Conservation (phyloP, 2,329 filamentous ascomycete genomes). For the Diaporthe helianthi region DNA sequence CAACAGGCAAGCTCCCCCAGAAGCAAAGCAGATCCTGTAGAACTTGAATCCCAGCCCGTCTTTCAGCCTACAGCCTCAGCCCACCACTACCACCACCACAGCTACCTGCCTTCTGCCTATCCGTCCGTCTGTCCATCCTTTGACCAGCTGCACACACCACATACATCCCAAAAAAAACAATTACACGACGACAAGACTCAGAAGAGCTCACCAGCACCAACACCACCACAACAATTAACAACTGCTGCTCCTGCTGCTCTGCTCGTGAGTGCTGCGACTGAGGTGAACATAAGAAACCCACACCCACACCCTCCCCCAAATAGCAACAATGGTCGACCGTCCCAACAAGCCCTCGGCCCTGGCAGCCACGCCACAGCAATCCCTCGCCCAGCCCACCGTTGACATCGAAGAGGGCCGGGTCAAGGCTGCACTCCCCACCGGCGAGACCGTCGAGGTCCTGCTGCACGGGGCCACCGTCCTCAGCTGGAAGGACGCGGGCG, state of each 20-base stretch:
- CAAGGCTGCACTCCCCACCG: slow-evolving; percentile 80
- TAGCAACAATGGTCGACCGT: slow-evolving; percentile 74
- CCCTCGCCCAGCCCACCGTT: slow-evolving; percentile 75
- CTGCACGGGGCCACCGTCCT: slow-evolving; percentile 93
- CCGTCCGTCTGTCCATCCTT: background rate
- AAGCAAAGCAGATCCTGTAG: slow-evolving; percentile 4
- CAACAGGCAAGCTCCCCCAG: slow-evolving; percentile 27
- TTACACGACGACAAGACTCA: background rate
- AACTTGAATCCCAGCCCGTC: background rate
- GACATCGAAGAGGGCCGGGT: slow-evolving; percentile 76
- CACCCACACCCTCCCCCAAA: background rate
- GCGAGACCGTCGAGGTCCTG: slow-evolving; percentile 84
- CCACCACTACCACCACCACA: slow-evolving; percentile 6
- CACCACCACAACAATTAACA: background rate
- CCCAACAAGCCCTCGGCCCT: slow-evolving; percentile 83
- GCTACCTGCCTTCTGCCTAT: too few relatives aligned
- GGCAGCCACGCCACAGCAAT: slow-evolving; percentile 74
- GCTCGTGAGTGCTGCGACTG: too few relatives aligned
- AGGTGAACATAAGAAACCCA: slow-evolving; percentile 9
- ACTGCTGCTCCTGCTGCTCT: background rate
- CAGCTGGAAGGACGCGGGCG: slow-evolving; percentile 86
- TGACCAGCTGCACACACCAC: background rate
- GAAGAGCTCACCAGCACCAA: background rate
- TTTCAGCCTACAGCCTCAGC: background rate
- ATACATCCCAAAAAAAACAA: slow-evolving; percentile 12